phyloP scores from a whole-genome alignment of 176 grass and related monocot genomes.

The Zoysia japonica region DNA sequence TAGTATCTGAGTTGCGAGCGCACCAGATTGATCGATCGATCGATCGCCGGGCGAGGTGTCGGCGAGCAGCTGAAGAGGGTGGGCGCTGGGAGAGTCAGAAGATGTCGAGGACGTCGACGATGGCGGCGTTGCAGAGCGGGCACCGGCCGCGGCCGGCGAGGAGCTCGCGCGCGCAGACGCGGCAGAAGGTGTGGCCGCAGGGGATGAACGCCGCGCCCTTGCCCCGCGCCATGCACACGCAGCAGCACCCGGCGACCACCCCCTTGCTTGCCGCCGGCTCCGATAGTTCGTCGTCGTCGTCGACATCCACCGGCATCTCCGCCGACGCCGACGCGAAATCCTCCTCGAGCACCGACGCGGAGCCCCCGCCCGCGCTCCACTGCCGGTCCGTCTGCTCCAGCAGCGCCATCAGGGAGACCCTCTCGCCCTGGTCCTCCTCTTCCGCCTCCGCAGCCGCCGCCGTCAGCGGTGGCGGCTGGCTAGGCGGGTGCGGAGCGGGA shows the following conservation, averaged over 20 bases:
- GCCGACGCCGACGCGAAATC: too few relatives aligned
- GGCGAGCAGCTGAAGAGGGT: not conserved
- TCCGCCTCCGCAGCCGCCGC: not conserved
- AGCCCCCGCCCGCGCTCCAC: conserved; percentile 39
- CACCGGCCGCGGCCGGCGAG: conserved; percentile 74
- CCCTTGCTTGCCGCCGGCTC: not conserved
- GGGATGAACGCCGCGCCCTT: conserved; percentile 87
- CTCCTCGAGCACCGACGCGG: not conserved
- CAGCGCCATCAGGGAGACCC: too few relatives aligned
- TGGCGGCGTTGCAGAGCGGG: conserved; percentile 89
- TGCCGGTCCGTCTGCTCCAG: conserved; percentile 19
- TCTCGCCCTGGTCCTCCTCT: too few relatives aligned
- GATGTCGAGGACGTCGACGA: conserved; percentile 86
- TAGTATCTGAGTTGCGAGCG: not conserved
- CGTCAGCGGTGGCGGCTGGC: not conserved
- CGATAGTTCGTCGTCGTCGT: not conserved
- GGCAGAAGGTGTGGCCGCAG: conserved; percentile 93
- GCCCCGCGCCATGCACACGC: conserved; percentile 83
- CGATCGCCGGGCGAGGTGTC: not conserved
- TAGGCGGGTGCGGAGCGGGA: not conserved
- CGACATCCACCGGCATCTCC: not conserved
- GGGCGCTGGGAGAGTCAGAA: conserved; percentile 40
- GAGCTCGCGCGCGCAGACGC: conserved; percentile 77
- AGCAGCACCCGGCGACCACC: conserved; percentile 43
- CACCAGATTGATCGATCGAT: not conserved